Evolutionary conservation across 2,329 filamentous ascomycete genomes (phyloP), one percentile per base, ranked within the genome.

Genomic region (Trichoderma polysporum): DNA sequence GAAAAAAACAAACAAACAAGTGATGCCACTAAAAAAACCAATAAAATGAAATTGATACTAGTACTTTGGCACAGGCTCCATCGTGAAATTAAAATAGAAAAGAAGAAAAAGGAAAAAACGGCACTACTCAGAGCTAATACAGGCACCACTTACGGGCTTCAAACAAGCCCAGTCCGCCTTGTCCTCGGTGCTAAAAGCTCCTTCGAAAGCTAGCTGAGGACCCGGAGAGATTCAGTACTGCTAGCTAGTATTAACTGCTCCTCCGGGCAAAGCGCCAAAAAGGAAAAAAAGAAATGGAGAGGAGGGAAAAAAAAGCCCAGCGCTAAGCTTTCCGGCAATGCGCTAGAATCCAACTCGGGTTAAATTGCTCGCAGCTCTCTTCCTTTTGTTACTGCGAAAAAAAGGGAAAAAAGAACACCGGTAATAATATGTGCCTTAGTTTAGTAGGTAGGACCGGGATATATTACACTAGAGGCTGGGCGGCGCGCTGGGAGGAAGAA

Each of bases 321-420:
- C 39, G 39, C 39, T 45, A 45, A 45, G 9, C 19, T 31, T 33
- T 13, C 33, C 60, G 60, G 31, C 8, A 29, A 19, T 15, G 49
- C 47, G 41, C 60, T 63, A 63, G 60, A 50, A 54, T 27, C 37
- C 49, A 41, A 31, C 17, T 33, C 17, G 49, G 60, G 47, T 39
- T 53, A 63, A 63, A 53, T 63, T 63, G 49, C 47, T 54, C 60
- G 49, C 60, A 63, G 60, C 59, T 50, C 29, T 58, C 22, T 25
- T n/a, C 7, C 2, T 4, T 39, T 41, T 19, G 17, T 41, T 41
- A n/a, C 17, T 41, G 7, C n/a, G n/a, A n/a, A n/a, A n/a, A n/a
- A n/a, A n/a, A n/a, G n/a, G n/a, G n/a, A n/a, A n/a, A 10, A 19
- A 17, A 45, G 19, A 45, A 45, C 13, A 19, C 19, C n/a, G 9